A percentile compares a stretch with the other conserved stretches of the same genome.
Evolutionary conservation across 495 filamentous ascomycete genomes (phyloP).

Genomic region (Podospora anserina): DNA sequence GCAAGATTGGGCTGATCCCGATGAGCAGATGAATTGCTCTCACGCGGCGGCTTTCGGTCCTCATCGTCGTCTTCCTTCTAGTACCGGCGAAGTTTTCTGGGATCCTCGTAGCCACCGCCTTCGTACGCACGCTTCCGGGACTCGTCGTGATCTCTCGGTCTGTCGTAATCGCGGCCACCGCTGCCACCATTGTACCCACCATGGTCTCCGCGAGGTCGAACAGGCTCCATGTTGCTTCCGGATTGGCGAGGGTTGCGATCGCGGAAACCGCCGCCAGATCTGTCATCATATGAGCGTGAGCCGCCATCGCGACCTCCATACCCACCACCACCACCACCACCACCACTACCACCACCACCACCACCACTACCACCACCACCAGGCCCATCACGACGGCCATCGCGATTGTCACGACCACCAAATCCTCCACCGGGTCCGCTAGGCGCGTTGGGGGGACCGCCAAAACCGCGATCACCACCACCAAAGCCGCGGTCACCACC

Average conservation of each 20-base stretch:
- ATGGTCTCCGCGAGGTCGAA: constrained; percentile 48
- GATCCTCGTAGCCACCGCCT: constrained; percentile 70
- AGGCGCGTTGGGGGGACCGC: constrained; percentile 28
- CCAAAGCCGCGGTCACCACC: constrained; percentile 58
- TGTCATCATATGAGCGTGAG: constrained; percentile 61
- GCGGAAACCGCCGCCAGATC: constrained; percentile 57
- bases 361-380: constrained; percentile 39
- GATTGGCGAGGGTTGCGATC: constrained; percentile 54
- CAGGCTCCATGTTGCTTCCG: constrained; percentile 68
- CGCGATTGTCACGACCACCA: constrained; percentile 44
- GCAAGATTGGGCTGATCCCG: not conserved
- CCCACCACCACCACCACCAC: constrained; percentile 39
- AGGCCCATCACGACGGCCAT: constrained; percentile 40
- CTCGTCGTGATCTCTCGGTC: constrained; percentile 52
- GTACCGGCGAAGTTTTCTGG: constrained; percentile 75
- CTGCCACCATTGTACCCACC: constrained; percentile 40
- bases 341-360: constrained; percentile 41
- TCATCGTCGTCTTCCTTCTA: constrained; percentile 40
- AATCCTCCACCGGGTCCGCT: constrained; percentile 41
- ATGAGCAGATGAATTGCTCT: not conserved
- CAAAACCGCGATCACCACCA: constrained; percentile 45
- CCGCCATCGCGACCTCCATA: constrained; percentile 52
- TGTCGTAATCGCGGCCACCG: constrained; percentile 44
- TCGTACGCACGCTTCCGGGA: constrained; percentile 62
- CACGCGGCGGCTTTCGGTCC: too few relatives aligned